A percentile compares a stretch with the other conserved stretches of the same genome.
Conservation (phyloP, 345 rosid species). For the Populus alba region DNA sequence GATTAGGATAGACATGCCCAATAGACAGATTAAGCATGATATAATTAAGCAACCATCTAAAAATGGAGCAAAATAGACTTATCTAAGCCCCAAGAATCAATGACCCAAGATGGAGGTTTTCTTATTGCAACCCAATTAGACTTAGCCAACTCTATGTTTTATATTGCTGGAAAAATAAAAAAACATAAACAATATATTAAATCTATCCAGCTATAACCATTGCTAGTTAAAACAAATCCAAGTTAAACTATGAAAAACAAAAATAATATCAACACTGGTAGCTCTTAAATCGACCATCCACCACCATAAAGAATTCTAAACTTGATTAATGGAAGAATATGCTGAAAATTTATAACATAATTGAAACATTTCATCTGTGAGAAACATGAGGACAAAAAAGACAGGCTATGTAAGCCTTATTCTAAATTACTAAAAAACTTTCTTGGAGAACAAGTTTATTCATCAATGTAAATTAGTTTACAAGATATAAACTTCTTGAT, state of each 20-base stretch:
- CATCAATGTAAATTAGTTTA: background rate
- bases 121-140: no score
- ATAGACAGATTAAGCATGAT: no score
- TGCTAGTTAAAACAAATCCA: background rate
- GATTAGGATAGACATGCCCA: no score
- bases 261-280: background rate
- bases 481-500: background rate
- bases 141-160: no score
- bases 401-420: background rate
- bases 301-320: background rate
- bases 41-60: no score
- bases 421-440: background rate
- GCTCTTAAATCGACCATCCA: background rate
- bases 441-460: background rate
- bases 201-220: background rate
- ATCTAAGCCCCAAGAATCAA: no score
- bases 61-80: no score
- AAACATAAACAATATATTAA: background rate
- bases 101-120: no score
- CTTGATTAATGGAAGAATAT: background rate
- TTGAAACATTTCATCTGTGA: background rate
- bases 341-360: background rate
- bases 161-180: constrained; percentile 52
- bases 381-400: background rate
- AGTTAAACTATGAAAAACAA: background rate